Evolutionary conservation across 495 filamentous ascomycete species (phyloP).

Genomic region (Jackrogersella multiformis): DNA sequence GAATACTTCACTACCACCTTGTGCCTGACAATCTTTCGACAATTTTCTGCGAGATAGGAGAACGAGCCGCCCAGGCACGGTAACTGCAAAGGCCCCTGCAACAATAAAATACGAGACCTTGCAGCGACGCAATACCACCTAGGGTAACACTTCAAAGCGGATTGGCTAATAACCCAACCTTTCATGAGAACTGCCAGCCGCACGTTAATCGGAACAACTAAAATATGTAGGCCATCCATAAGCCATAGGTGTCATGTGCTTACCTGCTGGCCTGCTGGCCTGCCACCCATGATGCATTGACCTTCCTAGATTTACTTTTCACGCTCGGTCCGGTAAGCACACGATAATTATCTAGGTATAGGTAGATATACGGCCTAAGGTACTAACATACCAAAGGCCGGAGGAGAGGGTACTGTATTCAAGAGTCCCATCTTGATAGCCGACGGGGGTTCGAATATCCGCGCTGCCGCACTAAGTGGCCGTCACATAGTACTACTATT

Average conservation of each 20-base stretch:
- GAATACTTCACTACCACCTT: slow-evolving; percentile 5
- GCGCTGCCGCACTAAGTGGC: background rate
- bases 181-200: slow-evolving; percentile 4
- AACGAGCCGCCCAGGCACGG: slow-evolving; percentile 26
- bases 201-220: slow-evolving; percentile 1
- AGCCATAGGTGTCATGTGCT: slow-evolving; percentile 10
- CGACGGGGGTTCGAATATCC: background rate
- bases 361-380: background rate
- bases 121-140: slow-evolving; percentile 36
- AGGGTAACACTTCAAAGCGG: slow-evolving; percentile 18
- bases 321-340: slow-evolving; percentile 1
- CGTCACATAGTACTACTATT: no score
- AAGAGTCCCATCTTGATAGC: background rate
- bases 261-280: background rate
- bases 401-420: background rate
- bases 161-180: slow-evolving; percentile 16
- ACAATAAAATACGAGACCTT: slow-evolving; percentile 35
- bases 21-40: slow-evolving; percentile 25
- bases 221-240: slow-evolving; percentile 5
- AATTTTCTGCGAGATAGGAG: slow-evolving; percentile 34
- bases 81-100: slow-evolving; percentile 35
- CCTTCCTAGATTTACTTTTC: background rate
- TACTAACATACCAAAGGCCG: background rate
- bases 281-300: background rate
- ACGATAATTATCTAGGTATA: background rate